A percentile compares a stretch with the other conserved stretches of the same genome.
These are phyloP conservation scores for Umbelopsis sp. DNA, from an alignment of 192 early-diverging fungal species.

Conservation along the genomic window DNA sequence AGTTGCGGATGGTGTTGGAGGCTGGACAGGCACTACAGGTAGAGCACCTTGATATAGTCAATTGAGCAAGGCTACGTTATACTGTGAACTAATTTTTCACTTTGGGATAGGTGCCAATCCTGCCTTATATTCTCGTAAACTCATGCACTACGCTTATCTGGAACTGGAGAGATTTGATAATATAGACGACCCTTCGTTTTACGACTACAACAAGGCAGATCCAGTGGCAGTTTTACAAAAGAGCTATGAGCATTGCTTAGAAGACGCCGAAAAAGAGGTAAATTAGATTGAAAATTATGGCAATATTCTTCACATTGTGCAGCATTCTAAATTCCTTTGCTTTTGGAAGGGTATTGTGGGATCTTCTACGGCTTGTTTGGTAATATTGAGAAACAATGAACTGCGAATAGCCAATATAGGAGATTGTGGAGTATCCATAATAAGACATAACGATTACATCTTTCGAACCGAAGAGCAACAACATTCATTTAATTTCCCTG, in stretches of 20 bases:
- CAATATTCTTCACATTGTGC: background rate
- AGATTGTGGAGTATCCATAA: slow-evolving; percentile 89
- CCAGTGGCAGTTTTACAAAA: slow-evolving; percentile 78
- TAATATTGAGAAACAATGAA: slow-evolving; percentile 87
- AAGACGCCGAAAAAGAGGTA: slow-evolving; percentile 71
- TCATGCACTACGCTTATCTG: slow-evolving; percentile 90
- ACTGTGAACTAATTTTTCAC: too few species aligned
- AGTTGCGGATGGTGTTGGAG: slow-evolving; percentile 94
- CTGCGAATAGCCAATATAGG: slow-evolving; percentile 93
- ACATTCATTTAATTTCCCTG: slow-evolving; percentile 99
- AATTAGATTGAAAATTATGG: background rate
- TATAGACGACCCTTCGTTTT: slow-evolving; percentile 75
- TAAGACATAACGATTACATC: slow-evolving; percentile 84
- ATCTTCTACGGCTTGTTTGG: slow-evolving; percentile 89
- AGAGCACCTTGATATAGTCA: background rate
- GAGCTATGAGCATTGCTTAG: slow-evolving; percentile 74
- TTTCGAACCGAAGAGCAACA: slow-evolving; percentile 98
- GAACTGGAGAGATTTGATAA: slow-evolving; percentile 89
- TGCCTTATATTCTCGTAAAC: slow-evolving; percentile 84
- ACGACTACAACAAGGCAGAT: slow-evolving; percentile 77
- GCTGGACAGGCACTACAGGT: slow-evolving; percentile 60
- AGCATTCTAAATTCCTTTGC: background rate
- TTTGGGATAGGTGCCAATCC: slow-evolving; percentile 78
- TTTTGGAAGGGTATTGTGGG: slow-evolving; percentile 71
- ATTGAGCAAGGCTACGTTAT: too few species aligned